A percentile compares a stretch with the other conserved stretches of the same genome.
phyloP scores from a whole-genome alignment of 2,329 filamentous ascomycete genomes.

The Penicillium frequentans region DNA sequence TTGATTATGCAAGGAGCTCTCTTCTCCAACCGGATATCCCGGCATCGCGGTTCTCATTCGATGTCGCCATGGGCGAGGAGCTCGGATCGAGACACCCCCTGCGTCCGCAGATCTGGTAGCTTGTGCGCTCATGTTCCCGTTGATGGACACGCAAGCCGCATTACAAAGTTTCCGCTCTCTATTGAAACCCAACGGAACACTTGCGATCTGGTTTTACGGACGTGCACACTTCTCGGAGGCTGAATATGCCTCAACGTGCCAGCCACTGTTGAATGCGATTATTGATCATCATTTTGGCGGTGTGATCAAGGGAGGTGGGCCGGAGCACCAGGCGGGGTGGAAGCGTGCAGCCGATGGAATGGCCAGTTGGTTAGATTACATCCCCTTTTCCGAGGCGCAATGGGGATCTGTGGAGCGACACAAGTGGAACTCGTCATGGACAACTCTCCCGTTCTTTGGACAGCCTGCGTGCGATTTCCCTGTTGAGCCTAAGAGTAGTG shows the following conservation, averaged over 20 bases:
- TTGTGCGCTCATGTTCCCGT: neutral
- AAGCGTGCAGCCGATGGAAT: neutral
- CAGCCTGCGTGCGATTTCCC: neutral
- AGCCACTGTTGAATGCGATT: neutral
- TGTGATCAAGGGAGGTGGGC: neutral
- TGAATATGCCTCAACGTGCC: neutral
- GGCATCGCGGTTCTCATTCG: neutral
- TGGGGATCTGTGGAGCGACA: neutral
- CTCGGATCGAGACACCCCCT: neutral
- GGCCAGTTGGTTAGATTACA: neutral
- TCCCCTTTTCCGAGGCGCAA: neutral
- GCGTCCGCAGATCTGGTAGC: neutral
- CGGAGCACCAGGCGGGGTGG: neutral
- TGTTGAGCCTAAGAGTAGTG: neutral
- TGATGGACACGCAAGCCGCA: neutral
- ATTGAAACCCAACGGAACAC: neutral
- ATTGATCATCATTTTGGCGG: neutral
- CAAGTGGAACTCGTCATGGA: neutral
- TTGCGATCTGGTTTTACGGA: neutral
- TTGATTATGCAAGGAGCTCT: neutral
- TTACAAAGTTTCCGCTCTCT: neutral
- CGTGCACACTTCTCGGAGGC: neutral
- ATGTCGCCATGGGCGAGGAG: neutral
- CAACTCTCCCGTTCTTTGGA: neutral
- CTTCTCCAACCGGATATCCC: neutral